Base-by-base conservation (phyloP, 1,284 basidiomycete genomes). In the Rhodotorula glutinis region DNA sequence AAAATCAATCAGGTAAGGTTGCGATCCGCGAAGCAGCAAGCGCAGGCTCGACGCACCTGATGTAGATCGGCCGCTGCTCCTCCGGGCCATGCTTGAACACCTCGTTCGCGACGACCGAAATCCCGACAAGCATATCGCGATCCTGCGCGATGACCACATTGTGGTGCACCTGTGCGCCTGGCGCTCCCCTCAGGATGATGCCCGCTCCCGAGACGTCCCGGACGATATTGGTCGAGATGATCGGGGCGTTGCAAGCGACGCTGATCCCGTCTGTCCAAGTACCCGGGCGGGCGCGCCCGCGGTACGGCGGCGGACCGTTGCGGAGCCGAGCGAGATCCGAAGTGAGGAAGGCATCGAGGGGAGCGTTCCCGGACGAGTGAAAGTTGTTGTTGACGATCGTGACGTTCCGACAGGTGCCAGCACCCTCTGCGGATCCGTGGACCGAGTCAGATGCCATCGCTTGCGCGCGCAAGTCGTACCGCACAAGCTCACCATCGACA, bases 201-300 rank as follows among this genome's bases (percentile, higher is more conserved):
- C 65, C 71, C 8, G 76, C 76, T 75, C 92, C 91, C 2, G 91
- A 92, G 5, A 91, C 77, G 65, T 74, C 73, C 21, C 66, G 82
- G 60, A 92, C 81, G 78, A 85, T 82, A 77, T 92, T 93, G 72
- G 88, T 86, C 65, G 84, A 84, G 41, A 92, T 83, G 49, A 85
- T 71, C 67, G 71, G 70, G 55, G 56, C 57, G 62, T 79, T 80
- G 77, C 90, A 93, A 59, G 85, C 86, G 60, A 92, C 77, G 70
- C 88, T 89, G 75, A 92, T 88, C 2, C 90, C 91, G 74, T 92
- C 91, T 2, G 91, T 88, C 91, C 90, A 92, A 5, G 62, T 57
- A 0, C 67, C 65, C 4, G 70, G 71, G 19, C 67, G 54, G 27
- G 67, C 71, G 16, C 49, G 57, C 7, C 71, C 71, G 16, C 44